Percentiles rank a stretch among this genome's conserved stretches.
Conservation (phyloP, 2,329 filamentous ascomycete species). For the Tympanopsis confertula region DNA sequence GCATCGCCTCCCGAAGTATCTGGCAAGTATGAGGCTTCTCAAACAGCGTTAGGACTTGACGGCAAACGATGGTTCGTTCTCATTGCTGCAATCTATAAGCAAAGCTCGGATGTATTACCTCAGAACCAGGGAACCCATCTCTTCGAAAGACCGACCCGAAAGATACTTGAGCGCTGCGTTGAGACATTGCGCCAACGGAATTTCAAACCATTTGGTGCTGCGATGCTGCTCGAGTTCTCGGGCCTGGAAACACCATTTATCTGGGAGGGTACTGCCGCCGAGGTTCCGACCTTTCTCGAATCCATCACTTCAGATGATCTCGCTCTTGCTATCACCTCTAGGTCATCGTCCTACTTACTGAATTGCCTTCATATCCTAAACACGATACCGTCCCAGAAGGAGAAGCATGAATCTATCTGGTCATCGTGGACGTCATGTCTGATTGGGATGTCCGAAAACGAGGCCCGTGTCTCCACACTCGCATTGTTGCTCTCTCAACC, state of each 20-base stretch:
- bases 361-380: not conserved
- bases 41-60: slow-evolving; percentile 54
- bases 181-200: slow-evolving; percentile 35
- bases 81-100: slow-evolving; percentile 29
- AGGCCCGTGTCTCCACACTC: slow-evolving; percentile 15
- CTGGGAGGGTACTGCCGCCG: no score
- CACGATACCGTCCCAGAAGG: not conserved
- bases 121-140: slow-evolving; percentile 11
- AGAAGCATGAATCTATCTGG: not conserved
- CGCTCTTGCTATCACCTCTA: not conserved
- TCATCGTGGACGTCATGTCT: slow-evolving; percentile 13
- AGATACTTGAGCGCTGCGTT: slow-evolving; percentile 14
- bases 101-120: slow-evolving; percentile 13
- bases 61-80: slow-evolving; percentile 58
- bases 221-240: slow-evolving; percentile 24
- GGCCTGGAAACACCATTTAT: not conserved
- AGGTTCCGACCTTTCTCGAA: not conserved
- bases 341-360: not conserved
- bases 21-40: slow-evolving; percentile 62
- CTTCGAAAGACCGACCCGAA: slow-evolving; percentile 14
- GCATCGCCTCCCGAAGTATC: slow-evolving; percentile 78
- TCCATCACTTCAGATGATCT: not conserved
- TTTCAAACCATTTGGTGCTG: slow-evolving; percentile 44
- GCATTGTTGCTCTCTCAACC: slow-evolving; percentile 33
- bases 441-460: not conserved